Base-by-base conservation (phyloP, 2,329 filamentous ascomycete genomes). In the Talaromyces atroroseus region DNA sequence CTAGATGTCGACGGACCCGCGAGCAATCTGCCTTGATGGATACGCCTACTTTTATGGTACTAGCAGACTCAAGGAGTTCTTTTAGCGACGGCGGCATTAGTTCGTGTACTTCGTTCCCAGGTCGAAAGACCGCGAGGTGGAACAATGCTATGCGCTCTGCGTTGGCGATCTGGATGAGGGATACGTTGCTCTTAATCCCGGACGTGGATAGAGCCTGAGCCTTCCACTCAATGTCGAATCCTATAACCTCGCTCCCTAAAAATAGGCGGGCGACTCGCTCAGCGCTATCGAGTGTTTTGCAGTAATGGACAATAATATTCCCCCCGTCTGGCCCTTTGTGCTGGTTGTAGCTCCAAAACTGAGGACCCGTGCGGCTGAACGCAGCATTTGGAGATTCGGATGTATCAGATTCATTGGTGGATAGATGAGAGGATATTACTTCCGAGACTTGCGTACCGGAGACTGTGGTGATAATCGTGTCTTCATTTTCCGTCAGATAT, bases 161-260 rank as follows among this genome's bases (percentile, higher is more conserved):
- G 58, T 84, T 88, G 1, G 92, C 90, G 21, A 96, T 71, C 70
- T 96, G 92, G 45, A 96, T 86, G 38, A 96, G 72, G 0, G 89
- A 92, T 6, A 95, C 82, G 59, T 91, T 90, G 52, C 80, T 77
- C 61, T 88, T 86, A 3, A 85, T 73, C 2, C 78, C 76, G 2
- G 78, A 68, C 7, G 61, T 64, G 20, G 68, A 76, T 5, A 67
- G 78, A 0, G 83, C 78, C 5, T 80, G 75, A 1, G 76, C 61
- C 52, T 83, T 79, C 92, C 92, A 96, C 74, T 96, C 92, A 60
- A 96, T 80, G 65, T 96, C 92, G 59, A 96, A 90, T 0, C 92
- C 92, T n/a, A 96, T 69, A 2, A 95, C 72, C 40, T 82, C 77
- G 65, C 94, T 84, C 24, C 80, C 62, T 40, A 85, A 66, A 63